These are phyloP conservation scores for Aspergillaceae sp. DNA, from an alignment of 2,329 filamentous ascomycete genomes.

Conservation along the genomic window DNA sequence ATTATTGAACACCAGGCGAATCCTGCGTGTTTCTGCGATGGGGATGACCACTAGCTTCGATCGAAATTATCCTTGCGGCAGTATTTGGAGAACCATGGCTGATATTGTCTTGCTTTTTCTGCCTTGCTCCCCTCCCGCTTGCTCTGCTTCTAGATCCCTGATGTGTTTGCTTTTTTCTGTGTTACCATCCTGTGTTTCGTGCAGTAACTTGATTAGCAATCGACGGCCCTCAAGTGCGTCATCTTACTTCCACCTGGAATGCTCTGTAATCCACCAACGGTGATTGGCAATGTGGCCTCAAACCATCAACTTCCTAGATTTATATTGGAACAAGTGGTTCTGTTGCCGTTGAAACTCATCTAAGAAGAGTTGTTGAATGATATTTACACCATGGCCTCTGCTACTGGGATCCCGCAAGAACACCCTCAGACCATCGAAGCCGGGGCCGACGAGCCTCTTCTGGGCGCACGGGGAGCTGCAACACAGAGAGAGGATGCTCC, in stretches of 20 bases:
- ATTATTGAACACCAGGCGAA: neutral
- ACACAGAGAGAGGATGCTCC: constrained; percentile 57
- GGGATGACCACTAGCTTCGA: neutral
- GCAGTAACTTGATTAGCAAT: neutral
- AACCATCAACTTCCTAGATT: too few relatives aligned
- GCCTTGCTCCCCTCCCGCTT: too few relatives aligned
- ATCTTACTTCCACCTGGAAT: neutral
- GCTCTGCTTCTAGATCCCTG: too few relatives aligned
- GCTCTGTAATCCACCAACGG: neutral
- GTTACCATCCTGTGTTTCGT: neutral
- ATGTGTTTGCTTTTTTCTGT: too few relatives aligned
- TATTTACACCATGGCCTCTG: constrained; percentile 53
- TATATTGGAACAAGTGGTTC: too few relatives aligned
- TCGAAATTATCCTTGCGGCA: neutral
- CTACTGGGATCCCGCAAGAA: constrained; percentile 56
- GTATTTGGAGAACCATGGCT: neutral
- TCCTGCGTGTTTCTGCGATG: neutral
- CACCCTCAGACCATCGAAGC: constrained; percentile 31
- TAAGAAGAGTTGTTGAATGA: too few relatives aligned
- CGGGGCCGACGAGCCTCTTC: constrained; percentile 59
- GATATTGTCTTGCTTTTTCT: neutral
- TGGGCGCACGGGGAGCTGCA: constrained; percentile 64
- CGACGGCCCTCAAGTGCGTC: neutral
- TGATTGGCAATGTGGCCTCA: neutral
- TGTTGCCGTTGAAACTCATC: too few relatives aligned